These are phyloP conservation scores for Aschersonia sp. DNA, from an alignment of 2,329 filamentous ascomycete genomes.

Conservation along the genomic window DNA sequence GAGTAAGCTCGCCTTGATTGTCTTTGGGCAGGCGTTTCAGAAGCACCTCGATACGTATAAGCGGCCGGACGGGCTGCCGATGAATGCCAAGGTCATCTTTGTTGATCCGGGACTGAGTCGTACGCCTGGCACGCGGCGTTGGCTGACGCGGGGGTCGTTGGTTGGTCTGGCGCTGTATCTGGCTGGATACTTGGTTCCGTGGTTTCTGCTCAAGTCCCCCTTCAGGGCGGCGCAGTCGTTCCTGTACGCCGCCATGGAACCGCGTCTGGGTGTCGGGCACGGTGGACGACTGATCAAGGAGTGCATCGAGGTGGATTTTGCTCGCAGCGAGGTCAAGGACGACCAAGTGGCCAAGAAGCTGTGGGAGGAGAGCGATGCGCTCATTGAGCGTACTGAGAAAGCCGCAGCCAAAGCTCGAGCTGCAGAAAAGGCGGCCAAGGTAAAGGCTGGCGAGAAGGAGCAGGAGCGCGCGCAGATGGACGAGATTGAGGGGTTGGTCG, in stretches of 20 bases:
- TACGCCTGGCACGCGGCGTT: conserved; percentile 77
- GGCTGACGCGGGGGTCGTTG: conserved; percentile 73
- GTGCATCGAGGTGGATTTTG: conserved; percentile 61
- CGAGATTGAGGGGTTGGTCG: conserved; percentile 23
- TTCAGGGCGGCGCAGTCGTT: conserved; percentile 77
- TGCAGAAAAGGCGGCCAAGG: conserved; percentile 22
- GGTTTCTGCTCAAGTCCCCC: conserved; percentile 78
- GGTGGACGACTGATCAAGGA: conserved; percentile 77
- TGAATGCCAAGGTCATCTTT: conserved; percentile 70
- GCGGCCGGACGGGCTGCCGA: conserved; percentile 68
- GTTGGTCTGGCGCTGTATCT: conserved; percentile 69
- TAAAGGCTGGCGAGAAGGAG: conserved; percentile 16
- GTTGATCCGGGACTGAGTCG: conserved; percentile 77
- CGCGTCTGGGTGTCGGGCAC: conserved; percentile 43
- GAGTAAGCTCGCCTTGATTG: conserved; percentile 69
- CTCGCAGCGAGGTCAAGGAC: conserved; percentile 60
- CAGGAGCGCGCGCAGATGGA: conserved; percentile 17
- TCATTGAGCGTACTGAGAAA: conserved; percentile 73
- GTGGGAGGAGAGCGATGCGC: conserved; percentile 78
- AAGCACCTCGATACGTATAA: conserved; percentile 79
- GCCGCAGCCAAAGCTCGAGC: conserved; percentile 47
- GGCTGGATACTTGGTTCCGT: conserved; percentile 64
- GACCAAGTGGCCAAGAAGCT: conserved; percentile 70
- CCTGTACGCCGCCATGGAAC: conserved; percentile 75
- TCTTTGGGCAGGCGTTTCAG: conserved; percentile 82